These are phyloP conservation scores for Penicillium sp. DNA, from an alignment of 2,329 filamentous ascomycete genomes.

Conservation along the genomic window DNA sequence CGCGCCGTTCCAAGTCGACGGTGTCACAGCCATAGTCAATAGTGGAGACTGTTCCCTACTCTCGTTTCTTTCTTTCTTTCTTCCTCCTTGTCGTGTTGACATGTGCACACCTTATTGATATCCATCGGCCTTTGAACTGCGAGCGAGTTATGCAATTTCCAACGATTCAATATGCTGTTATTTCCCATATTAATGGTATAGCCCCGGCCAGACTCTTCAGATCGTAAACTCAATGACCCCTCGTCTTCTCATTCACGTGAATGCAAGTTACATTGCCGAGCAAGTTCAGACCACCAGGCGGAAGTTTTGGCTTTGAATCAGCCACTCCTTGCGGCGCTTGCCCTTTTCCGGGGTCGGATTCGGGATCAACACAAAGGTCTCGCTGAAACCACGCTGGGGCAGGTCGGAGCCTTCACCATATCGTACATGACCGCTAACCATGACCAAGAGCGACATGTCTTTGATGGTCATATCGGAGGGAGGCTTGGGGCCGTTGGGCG, in stretches of 20 bases:
- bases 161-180: too few relatives aligned
- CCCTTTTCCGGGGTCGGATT: conserved; percentile 60
- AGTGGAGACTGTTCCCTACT: not conserved
- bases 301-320: conserved; percentile 75
- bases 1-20: conserved; percentile 31
- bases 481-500: conserved; percentile 38
- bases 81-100: not conserved
- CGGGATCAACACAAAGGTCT: conserved; percentile 80
- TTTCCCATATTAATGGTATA: too few relatives aligned
- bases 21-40: conserved; percentile 12
- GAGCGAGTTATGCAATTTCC: too few relatives aligned
- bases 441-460: conserved; percentile 73
- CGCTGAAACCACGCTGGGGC: conserved; percentile 72
- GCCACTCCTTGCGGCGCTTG: conserved; percentile 61
- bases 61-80: not conserved
- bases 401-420: conserved; percentile 67
- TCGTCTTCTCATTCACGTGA: not conserved
- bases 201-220: too few relatives aligned
- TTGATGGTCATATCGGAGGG: conserved; percentile 52
- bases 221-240: too few relatives aligned
- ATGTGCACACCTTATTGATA: too few relatives aligned
- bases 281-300: conserved; percentile 54
- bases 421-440: conserved; percentile 72
- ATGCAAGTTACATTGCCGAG: not conserved
- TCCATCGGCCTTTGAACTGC: too few relatives aligned